phyloP scores from a whole-genome alignment of 2,329 filamentous ascomycete genomes.

The Botrytis sinoallii region DNA sequence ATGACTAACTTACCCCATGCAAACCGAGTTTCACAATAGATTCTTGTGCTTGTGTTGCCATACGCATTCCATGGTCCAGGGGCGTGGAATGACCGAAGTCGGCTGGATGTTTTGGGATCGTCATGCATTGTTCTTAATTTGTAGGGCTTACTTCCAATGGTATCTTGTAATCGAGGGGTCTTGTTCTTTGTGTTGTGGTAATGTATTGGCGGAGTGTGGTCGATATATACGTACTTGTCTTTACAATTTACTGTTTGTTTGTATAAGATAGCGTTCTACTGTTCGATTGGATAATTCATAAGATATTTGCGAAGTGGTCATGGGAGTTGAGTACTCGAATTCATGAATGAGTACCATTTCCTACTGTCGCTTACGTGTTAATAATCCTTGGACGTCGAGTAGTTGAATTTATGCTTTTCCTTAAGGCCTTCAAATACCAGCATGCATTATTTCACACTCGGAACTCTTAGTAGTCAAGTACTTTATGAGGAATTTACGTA shows the following conservation, averaged over 20 bases:
- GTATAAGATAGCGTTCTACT: not conserved
- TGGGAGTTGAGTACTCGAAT: not conserved
- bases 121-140: not conserved
- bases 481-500: too few relatives aligned
- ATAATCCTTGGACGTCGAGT: not conserved
- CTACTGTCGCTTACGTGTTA: not conserved
- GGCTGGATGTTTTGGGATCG: not conserved
- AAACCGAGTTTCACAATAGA: not conserved
- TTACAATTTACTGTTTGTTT: too few relatives aligned
- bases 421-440: not conserved
- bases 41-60: not conserved
- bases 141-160: not conserved
- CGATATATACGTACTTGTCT: not conserved
- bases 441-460: not conserved
- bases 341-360: not conserved
- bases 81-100: constrained; percentile 1
- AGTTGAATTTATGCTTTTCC: not conserved
- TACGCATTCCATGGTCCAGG: constrained; percentile 1
- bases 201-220: not conserved
- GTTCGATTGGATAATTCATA: not conserved
- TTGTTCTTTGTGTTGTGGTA: not conserved
- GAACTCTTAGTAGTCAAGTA: too few relatives aligned
- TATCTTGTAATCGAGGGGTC: too few relatives aligned
- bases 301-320: not conserved
- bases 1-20: constrained; percentile 4